Evolutionary conservation across 345 rosid species (phyloP).

Genomic region (Euphorbia pulcherrima): DNA sequence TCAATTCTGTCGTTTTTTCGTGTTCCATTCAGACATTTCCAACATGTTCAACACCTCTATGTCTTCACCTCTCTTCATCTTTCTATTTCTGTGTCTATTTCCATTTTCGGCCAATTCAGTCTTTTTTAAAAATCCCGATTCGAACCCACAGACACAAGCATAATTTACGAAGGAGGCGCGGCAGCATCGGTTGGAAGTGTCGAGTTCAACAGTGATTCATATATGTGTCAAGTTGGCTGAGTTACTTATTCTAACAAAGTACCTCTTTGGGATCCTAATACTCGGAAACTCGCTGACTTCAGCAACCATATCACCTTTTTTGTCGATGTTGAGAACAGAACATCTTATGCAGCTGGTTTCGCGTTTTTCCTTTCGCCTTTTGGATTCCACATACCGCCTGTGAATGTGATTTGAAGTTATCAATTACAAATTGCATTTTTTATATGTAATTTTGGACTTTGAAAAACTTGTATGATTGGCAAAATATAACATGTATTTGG

Average conservation of each 20-base stretch:
- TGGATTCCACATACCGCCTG: slow-evolving; percentile 7
- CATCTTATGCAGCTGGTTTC: background rate
- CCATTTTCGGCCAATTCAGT: slow-evolving; percentile 20
- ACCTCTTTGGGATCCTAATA: slow-evolving; percentile 30
- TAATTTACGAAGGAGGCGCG: slow-evolving; percentile 36
- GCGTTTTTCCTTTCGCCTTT: slow-evolving; percentile 9
- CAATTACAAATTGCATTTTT: too few species aligned
- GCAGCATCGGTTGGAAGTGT: slow-evolving; percentile 21
- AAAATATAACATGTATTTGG: too few species aligned
- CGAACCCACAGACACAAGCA: background rate
- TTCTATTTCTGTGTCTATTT: background rate
- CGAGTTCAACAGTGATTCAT: slow-evolving; percentile 22
- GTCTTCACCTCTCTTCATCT: background rate
- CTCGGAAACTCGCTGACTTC: slow-evolving; percentile 25
- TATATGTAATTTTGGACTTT: too few species aligned
- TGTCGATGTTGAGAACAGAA: background rate
- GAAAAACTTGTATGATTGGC: too few species aligned
- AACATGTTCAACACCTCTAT: background rate
- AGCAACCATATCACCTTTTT: background rate
- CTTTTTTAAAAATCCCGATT: slow-evolving; percentile 27
- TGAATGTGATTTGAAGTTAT: too few species aligned
- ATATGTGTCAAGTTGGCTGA: slow-evolving; percentile 31
- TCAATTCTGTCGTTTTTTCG: background rate
- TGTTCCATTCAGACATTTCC: background rate
- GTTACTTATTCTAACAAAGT: slow-evolving; percentile 27